These are phyloP conservation scores for Tylopilus sp. DNA, from an alignment of 1,284 basidiomycete genomes.

Conservation along the genomic window DNA sequence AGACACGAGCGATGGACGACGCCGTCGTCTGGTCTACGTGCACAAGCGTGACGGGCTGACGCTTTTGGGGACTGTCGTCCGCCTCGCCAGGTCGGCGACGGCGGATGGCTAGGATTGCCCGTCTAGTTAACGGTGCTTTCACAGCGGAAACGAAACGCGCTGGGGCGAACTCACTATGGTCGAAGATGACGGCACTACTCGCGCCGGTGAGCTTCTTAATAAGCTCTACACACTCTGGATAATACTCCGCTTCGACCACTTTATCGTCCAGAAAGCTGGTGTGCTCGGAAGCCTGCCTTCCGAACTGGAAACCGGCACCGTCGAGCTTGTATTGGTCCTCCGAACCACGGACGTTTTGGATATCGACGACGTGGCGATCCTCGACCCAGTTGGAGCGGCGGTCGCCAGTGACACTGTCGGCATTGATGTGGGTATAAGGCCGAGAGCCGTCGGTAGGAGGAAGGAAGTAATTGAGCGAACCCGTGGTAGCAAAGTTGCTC, in stretches of 20 bases:
- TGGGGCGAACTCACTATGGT: constrained; percentile 46
- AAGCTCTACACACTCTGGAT: constrained; percentile 47
- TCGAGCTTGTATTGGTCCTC: constrained; percentile 44
- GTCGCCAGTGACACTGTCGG: constrained; percentile 8
- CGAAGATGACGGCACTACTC: constrained; percentile 48
- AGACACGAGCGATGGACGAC: constrained; percentile 47
- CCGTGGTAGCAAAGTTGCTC: constrained; percentile 19
- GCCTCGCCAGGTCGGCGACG: constrained; percentile 39
- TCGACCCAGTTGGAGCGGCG: constrained; percentile 16
- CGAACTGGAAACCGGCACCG: constrained; percentile 47
- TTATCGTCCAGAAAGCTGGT: constrained; percentile 37
- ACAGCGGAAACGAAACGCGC: not conserved
- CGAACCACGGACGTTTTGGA: constrained; percentile 44
- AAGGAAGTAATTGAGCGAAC: constrained; percentile 16
- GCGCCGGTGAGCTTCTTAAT: constrained; percentile 54
- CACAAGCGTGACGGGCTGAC: constrained; percentile 47
- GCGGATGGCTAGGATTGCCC: constrained; percentile 37
- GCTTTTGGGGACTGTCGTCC: constrained; percentile 40
- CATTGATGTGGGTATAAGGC: constrained; percentile 13
- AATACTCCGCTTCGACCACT: constrained; percentile 46
- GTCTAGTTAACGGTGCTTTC: not conserved
- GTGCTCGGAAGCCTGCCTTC: constrained; percentile 29
- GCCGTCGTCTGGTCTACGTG: constrained; percentile 55
- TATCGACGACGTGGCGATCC: constrained; percentile 12
- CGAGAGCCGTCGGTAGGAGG: constrained; percentile 25